A percentile compares a stretch with the other conserved stretches of the same genome.
These are phyloP conservation scores for Lactarius quietus DNA, from an alignment of 768 basidiomycete genomes.

Conservation along the genomic window DNA sequence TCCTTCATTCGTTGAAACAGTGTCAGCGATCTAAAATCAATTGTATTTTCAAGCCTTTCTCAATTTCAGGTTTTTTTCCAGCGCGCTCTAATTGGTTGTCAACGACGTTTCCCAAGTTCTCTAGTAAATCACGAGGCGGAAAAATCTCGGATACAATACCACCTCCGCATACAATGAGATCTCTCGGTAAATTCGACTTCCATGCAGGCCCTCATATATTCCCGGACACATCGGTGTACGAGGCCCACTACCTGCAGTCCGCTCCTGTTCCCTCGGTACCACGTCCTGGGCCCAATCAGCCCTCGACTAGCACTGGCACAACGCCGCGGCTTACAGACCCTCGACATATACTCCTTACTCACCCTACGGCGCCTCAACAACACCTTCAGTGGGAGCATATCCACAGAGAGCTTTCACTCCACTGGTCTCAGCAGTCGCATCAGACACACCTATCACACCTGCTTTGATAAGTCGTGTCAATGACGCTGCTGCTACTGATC, in stretches of 20 bases:
- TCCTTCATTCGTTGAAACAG: constrained; percentile 67
- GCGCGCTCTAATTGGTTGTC: constrained; percentile 72
- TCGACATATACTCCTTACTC: constrained; percentile 14
- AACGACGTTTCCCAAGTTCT: constrained; percentile 65
- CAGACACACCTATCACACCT: constrained; percentile 50
- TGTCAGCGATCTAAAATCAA: constrained; percentile 40
- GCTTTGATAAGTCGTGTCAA: constrained; percentile 62
- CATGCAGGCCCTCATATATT: constrained; percentile 76
- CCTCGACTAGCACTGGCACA: constrained; percentile 28
- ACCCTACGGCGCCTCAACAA: neutral
- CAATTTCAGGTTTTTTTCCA: constrained; percentile 32
- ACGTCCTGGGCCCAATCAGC: constrained; percentile 28
- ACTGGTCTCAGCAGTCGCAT: constrained; percentile 44
- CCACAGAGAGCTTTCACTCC: constrained; percentile 36
- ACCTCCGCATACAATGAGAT: constrained; percentile 64
- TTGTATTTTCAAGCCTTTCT: constrained; percentile 17
- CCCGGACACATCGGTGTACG: constrained; percentile 61
- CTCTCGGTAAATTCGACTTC: constrained; percentile 64
- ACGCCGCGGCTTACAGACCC: constrained; percentile 14
- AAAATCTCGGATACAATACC: constrained; percentile 51
- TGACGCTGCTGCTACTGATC: constrained; percentile 59
- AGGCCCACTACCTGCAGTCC: constrained; percentile 61
- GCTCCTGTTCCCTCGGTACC: constrained; percentile 26
- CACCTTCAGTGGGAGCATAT: neutral
- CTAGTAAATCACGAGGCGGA: constrained; percentile 56